Base-by-base conservation (phyloP, 371 early-diverging fungal genomes). In the Dinochytrium kinnereticum region DNA sequence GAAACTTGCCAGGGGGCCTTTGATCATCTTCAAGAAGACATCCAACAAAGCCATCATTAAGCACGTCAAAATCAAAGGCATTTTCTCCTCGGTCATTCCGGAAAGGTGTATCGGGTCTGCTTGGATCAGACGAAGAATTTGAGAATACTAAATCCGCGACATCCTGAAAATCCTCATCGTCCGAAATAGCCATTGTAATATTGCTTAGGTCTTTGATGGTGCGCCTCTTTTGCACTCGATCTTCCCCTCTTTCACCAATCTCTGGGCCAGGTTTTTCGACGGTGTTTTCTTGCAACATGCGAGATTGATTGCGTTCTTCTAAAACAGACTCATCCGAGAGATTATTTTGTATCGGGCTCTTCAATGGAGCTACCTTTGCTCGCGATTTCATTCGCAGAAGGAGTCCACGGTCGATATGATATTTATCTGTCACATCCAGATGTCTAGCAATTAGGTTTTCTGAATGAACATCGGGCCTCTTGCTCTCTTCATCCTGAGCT, bases 401-500 rank as follows among this genome's bases (percentile, higher is more conserved):
- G 44, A 44, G 7, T 13, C 19, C 19, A 5, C 24, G 10, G 57
- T 55, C 57, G 26, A 55, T 30, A 24, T 55, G 24, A 17, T 55
- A 7, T 26, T 55, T 55, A 10, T 55, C 15, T 10, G 7, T 26
- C 30, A 33, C 37, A 37, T 40, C 37, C 2, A 44, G 39, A 66
- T 66, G 3, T 26, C 30, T 49, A 39, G 2, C 26, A 40, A 44
- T 24, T 2, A 68, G 51, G 10, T 19, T 28, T 21, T 68, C 10
- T 1, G 50, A 2, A 51, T 26, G n/a, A 2, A 51, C 3, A 68
- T 49, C 53, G 3, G 50, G 51, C 37, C 26, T 34, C 17, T 36
- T 5, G 2, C 51, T 36, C 53, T 68, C 69, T 26, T 68, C 69
- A 53, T 68, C 69, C 3, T 44, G 30, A 7, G 19, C 69, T 17